A percentile compares a stretch with the other conserved stretches of the same genome.
Evolutionary conservation across 441 rosid species (phyloP).

Genomic region (Pelargonium citronellum): DNA sequence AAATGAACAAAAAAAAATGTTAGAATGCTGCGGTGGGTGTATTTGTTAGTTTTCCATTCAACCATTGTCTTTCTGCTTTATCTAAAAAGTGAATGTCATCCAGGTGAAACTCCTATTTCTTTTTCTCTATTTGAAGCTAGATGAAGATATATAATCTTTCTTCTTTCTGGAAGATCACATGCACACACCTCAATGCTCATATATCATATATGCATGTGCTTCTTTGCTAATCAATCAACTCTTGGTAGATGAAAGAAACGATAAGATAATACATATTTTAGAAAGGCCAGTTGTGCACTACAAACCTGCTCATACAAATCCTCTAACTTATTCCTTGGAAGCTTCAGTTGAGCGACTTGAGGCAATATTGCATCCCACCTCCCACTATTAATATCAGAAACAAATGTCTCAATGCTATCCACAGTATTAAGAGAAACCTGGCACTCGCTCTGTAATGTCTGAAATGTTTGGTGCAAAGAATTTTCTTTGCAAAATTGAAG

Average conservation of each 20-base stretch:
- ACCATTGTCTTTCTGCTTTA: too few species aligned
- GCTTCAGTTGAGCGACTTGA: conserved; percentile 94
- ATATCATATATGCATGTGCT: background rate
- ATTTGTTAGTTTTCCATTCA: too few species aligned
- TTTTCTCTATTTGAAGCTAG: background rate
- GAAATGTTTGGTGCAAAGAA: conserved; percentile 89
- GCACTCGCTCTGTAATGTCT: conserved; percentile 87
- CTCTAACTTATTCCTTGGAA: conserved; percentile 82
- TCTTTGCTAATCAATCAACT: background rate
- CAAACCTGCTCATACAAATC: conserved; percentile 91
- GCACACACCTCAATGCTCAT: background rate
- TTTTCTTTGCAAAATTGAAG: conserved; percentile 98
- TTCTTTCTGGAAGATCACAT: background rate
- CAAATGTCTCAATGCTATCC: conserved; percentile 90
- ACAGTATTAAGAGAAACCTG: conserved; percentile 93
- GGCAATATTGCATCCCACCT: conserved; percentile 94
- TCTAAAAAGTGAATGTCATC: too few species aligned
- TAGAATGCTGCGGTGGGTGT: too few species aligned
- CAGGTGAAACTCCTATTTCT: background rate
- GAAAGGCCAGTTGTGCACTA: background rate
- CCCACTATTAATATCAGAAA: conserved; percentile 79
- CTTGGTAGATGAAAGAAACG: background rate
- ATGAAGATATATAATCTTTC: background rate
- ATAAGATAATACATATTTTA: background rate
- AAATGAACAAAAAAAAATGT: too few species aligned